Percentiles rank a stretch among this genome's conserved stretches.
phyloP scores from a whole-genome alignment of 129 eudicot genomes.

The Daucus carota region DH1_v3.0 NC_030387.2:26657501-26658000 shows the following conservation, averaged over 20 bases:
- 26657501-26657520: slow-evolving; percentile 71
- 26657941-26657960: slow-evolving; percentile 3
- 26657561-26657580: no score
- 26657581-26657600: no score
- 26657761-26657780: not conserved
- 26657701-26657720: slow-evolving; percentile 75
- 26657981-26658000: not conserved
- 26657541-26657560: not conserved
- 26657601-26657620: not conserved
- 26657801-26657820: slow-evolving; percentile 50
- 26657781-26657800: not conserved
- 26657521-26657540: slow-evolving; percentile 29
- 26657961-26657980: not conserved
- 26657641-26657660: slow-evolving; percentile 74
- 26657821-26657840: slow-evolving; percentile 61
- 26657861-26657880: slow-evolving; percentile 27
- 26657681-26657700: slow-evolving; percentile 62
- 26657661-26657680: slow-evolving; percentile 85
- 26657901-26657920: not conserved
- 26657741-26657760: not conserved
- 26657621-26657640: slow-evolving; percentile 46
- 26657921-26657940: slow-evolving; percentile 1
- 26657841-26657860: slow-evolving; percentile 55
- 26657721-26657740: slow-evolving; percentile 3
- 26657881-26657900: slow-evolving; percentile 22